A percentile compares a stretch with the other conserved stretches of the same genome.
Evolutionary conservation across 768 basidiomycete species (phyloP).

Genomic region (Russula griseocarnosa): DNA sequence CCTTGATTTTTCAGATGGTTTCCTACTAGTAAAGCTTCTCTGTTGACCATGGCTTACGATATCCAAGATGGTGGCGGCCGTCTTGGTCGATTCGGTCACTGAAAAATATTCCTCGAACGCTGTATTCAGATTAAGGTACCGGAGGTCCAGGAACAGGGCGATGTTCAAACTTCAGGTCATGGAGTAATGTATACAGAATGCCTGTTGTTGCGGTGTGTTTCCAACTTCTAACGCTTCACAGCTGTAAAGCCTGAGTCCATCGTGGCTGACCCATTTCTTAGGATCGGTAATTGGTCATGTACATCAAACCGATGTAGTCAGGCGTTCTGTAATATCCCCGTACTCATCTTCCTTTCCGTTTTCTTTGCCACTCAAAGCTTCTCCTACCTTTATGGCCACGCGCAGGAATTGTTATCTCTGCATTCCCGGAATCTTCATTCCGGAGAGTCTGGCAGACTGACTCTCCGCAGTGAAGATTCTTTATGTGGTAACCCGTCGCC

Average conservation of each 20-base stretch:
- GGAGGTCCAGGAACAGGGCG: not conserved
- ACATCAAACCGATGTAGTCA: not conserved
- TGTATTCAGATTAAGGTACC: not conserved
- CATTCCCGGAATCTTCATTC: not conserved
- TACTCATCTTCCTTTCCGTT: not conserved
- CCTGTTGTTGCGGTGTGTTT: not conserved
- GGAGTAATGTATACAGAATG: not conserved
- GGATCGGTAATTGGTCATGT: not conserved
- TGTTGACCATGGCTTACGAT: not conserved
- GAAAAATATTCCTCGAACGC: not conserved
- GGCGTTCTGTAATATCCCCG: not conserved
- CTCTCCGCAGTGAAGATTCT: no score
- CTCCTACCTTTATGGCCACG: no score
- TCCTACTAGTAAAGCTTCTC: not conserved
- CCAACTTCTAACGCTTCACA: not conserved
- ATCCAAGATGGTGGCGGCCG: not conserved
- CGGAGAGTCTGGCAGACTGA: no score
- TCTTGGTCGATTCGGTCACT: not conserved
- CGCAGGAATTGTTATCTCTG: not conserved
- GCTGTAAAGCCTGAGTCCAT: not conserved
- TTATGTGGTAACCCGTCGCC: not conserved
- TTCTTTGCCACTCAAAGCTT: not conserved
- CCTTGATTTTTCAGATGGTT: not conserved
- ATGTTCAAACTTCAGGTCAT: not conserved
- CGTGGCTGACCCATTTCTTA: not conserved